Conservation (phyloP, 2,329 filamentous ascomycete genomes). For the Chaetomium sp. region DNA sequence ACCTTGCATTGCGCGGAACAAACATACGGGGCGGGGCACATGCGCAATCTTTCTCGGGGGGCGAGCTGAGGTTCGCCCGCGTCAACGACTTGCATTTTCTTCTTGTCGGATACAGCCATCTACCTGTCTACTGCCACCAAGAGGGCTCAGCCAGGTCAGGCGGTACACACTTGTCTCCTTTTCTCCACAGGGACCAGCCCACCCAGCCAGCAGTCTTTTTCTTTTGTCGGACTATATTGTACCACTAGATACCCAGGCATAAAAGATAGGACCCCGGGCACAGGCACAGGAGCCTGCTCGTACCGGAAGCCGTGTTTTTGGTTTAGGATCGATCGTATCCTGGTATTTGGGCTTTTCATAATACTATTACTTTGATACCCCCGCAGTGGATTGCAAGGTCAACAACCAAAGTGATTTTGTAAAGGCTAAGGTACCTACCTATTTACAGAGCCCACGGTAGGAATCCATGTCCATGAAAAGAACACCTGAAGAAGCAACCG, state of each 20-base stretch:
- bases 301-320: constrained; percentile 9
- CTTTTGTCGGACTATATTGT: constrained; percentile 22
- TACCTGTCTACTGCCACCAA: background rate
- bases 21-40: background rate
- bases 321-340: constrained; percentile 1
- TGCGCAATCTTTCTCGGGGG: background rate
- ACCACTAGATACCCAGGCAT: constrained; percentile 34
- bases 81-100: background rate
- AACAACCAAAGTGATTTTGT: background rate
- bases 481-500: too few relatives aligned
- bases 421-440: background rate
- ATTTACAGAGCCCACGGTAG: background rate
- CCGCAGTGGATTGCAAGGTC: background rate
- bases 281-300: constrained; percentile 2
- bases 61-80: background rate
- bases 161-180: background rate
- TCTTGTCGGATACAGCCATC: background rate
- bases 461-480: background rate
- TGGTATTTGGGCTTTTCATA: background rate
- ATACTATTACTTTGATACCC: constrained; percentile 15
- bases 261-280: constrained; percentile 1
- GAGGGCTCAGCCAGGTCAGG: background rate
- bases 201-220: constrained; percentile 11
- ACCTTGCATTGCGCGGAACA: constrained; percentile 20
- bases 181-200: background rate